Conservation (phyloP, 176 grass and related monocot species). For the Paspalum notatum region DNA sequence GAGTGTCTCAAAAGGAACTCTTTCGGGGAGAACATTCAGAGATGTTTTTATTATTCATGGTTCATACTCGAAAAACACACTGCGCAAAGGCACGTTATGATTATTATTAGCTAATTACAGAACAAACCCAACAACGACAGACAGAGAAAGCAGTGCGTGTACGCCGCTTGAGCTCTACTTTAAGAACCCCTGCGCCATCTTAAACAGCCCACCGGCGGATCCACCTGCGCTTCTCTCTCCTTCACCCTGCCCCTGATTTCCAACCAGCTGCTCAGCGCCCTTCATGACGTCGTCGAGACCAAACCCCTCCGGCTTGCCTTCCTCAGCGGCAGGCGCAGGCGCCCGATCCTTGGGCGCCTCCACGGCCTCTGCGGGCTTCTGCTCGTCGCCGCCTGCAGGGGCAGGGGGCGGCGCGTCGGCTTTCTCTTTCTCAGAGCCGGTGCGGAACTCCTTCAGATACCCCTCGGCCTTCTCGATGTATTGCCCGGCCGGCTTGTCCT, state of each 20-base stretch:
- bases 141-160: not conserved
- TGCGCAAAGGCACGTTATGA: not conserved
- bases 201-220: slow-evolving; percentile 54
- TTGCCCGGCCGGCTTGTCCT: slow-evolving; percentile 71
- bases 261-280: slow-evolving; percentile 43
- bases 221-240: slow-evolving; percentile 29
- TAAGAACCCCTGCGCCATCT: slow-evolving; percentile 82
- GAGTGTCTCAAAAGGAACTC: too few relatives aligned
- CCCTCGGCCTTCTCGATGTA: slow-evolving; percentile 85
- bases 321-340: slow-evolving; percentile 37
- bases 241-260: slow-evolving; percentile 42
- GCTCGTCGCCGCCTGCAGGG: not conserved
- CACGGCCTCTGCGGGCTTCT: slow-evolving; percentile 3
- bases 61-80: too few relatives aligned
- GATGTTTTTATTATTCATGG: too few relatives aligned
- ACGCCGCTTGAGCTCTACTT: slow-evolving; percentile 38
- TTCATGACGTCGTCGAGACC: slow-evolving; percentile 59
- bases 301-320: slow-evolving; percentile 44
- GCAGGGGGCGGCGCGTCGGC: not conserved
- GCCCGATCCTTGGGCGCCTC: slow-evolving; percentile 8
- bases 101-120: not conserved
- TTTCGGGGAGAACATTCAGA: too few relatives aligned
- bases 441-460: slow-evolving; percentile 59
- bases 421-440: not conserved
- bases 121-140: not conserved